Conservation (phyloP, 257 asterid species). For the Fraxinus americana region DNA sequence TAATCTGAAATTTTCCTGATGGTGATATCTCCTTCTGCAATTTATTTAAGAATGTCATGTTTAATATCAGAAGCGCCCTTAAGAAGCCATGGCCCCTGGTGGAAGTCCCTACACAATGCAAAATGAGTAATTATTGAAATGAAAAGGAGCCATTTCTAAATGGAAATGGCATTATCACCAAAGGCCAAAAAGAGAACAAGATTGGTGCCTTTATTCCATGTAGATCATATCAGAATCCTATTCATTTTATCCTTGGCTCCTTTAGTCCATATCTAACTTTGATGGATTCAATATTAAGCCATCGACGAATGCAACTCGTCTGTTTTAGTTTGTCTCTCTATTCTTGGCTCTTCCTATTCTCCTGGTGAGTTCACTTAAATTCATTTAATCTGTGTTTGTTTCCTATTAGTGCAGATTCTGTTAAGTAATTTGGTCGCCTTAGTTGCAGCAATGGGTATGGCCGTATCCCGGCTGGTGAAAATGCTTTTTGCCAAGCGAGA, state of each 20-base stretch:
- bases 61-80: background rate
- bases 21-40: background rate
- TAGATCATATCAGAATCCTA: constrained; percentile 26
- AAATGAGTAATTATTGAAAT: background rate
- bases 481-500: constrained; percentile 43
- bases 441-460: constrained; percentile 38
- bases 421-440: background rate
- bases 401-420: too few species aligned
- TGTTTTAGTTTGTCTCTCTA: background rate
- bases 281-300: constrained; percentile 5
- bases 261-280: constrained; percentile 10
- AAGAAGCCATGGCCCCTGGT: background rate
- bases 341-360: background rate
- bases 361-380: background rate
- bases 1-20: background rate
- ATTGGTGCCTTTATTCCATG: constrained; percentile 23
- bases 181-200: background rate
- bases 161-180: background rate
- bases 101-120: background rate
- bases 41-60: background rate
- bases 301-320: background rate
- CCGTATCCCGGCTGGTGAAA: constrained; percentile 39
- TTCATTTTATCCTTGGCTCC: constrained; percentile 16
- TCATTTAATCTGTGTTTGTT: background rate
- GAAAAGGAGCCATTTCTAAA: constrained; percentile 7